These are phyloP conservation scores for Ceratocystis smalleyi DNA, from an alignment of 2,329 filamentous ascomycete species.

Conservation along the genomic window DNA sequence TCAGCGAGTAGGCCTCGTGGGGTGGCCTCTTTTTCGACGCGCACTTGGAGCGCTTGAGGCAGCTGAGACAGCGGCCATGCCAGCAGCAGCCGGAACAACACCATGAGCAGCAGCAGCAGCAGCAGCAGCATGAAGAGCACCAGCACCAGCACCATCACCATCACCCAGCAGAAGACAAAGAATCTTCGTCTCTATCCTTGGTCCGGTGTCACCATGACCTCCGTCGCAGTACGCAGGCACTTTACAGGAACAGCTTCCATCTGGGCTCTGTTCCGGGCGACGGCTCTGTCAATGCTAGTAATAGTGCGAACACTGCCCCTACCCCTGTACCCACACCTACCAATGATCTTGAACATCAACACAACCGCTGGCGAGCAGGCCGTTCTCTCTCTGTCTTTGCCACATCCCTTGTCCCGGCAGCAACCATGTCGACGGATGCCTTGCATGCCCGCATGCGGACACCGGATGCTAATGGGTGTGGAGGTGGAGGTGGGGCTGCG, in stretches of 20 bases:
- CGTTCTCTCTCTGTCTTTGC: neutral
- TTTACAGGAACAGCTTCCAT: neutral
- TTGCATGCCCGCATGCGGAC: neutral
- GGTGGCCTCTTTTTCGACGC: constrained; percentile 9
- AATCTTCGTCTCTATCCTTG: neutral
- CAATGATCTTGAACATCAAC: neutral
- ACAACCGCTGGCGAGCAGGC: neutral
- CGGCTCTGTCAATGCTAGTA: neutral
- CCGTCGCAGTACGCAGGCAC: neutral
- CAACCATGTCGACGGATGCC: neutral
- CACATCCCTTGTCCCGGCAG: neutral
- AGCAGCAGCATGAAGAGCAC: constrained; percentile 3
- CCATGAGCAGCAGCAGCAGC: neutral
- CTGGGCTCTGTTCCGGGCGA: neutral
- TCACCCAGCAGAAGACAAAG: constrained; percentile 1
- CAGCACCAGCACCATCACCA: neutral
- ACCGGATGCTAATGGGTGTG: neutral
- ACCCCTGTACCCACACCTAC: neutral
- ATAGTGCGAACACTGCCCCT: neutral
- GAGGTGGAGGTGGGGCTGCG: too few species aligned
- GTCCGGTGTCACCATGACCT: constrained; percentile 10
- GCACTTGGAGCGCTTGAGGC: neutral
- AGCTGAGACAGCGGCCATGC: neutral
- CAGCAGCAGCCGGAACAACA: neutral
- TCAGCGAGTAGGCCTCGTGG: constrained; percentile 32